Evolutionary conservation across 2,329 filamentous ascomycete genomes (phyloP).

Genomic region (Dactylellina parvicollis): DNA sequence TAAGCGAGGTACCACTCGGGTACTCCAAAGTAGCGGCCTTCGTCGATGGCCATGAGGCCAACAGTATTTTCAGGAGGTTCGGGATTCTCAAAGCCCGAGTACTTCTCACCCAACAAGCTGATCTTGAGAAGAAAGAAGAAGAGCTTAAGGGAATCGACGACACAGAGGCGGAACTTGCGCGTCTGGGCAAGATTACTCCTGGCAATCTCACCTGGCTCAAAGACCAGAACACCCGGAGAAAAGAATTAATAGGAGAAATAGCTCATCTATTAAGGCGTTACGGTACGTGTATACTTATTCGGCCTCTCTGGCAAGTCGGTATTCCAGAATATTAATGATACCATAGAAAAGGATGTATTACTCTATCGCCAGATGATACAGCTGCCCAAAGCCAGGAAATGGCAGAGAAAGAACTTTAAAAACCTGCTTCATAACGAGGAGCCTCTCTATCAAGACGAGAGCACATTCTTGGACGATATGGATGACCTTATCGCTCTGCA

Average conservation of each 20-base stretch:
- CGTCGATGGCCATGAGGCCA: conserved; percentile 20
- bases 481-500: conserved; percentile 23
- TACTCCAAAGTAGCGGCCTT: conserved; percentile 39
- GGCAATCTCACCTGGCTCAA: conserved; percentile 23
- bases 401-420: conserved; percentile 27
- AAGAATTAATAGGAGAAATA: conserved; percentile 8
- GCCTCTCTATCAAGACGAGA: conserved; percentile 9
- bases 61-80: conserved; percentile 33
- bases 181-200: not conserved
- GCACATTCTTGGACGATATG: conserved; percentile 18
- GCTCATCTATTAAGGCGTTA: conserved; percentile 6
- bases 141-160: conserved; percentile 15
- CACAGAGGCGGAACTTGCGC: not conserved
- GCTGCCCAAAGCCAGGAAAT: conserved; percentile 13
- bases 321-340: not conserved
- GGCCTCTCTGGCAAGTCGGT: too few species aligned
- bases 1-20: conserved; percentile 14
- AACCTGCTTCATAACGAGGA: not conserved
- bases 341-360: conserved; percentile 30
- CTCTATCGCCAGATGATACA: conserved; percentile 28
- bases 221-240: conserved; percentile 11
- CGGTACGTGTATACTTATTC: conserved; percentile 4
- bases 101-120: conserved; percentile 26
- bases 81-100: conserved; percentile 24
- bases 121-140: conserved; percentile 19